These are phyloP conservation scores for Lanmaoa pseudosensibilis DNA, from an alignment of 768 basidiomycete genomes.

Conservation along the genomic window DNA sequence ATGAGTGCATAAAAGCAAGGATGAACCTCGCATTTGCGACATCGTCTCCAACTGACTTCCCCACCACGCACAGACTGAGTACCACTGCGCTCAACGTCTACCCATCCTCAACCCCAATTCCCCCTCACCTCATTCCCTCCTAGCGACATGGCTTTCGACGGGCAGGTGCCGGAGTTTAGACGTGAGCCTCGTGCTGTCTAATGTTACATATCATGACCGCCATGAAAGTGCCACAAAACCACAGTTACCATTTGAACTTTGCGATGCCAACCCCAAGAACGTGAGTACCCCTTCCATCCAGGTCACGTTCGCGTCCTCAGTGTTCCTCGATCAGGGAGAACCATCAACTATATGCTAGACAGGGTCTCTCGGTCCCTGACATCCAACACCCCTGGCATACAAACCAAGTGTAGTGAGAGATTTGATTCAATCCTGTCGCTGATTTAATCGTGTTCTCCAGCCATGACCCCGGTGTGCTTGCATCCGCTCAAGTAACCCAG, in stretches of 20 bases:
- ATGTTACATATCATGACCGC: neutral
- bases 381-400: neutral
- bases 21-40: too few relatives aligned
- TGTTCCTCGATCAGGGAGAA: neutral
- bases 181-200: neutral
- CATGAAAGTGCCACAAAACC: neutral
- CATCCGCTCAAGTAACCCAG: neutral
- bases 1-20: neutral
- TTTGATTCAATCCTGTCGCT: neutral
- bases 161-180: too few relatives aligned
- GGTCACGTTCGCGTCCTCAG: neutral
- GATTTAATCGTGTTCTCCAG: neutral
- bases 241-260: neutral
- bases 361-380: neutral
- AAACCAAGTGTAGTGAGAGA: neutral
- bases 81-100: neutral
- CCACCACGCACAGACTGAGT: neutral
- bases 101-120: neutral
- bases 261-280: neutral
- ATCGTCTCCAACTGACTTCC: neutral
- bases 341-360: neutral
- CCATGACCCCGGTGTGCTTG: neutral
- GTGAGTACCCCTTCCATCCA: neutral
- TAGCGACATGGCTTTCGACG: neutral
- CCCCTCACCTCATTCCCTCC: neutral